Conservation (phyloP, 768 basidiomycete genomes). For the Mycena crocata region DNA sequence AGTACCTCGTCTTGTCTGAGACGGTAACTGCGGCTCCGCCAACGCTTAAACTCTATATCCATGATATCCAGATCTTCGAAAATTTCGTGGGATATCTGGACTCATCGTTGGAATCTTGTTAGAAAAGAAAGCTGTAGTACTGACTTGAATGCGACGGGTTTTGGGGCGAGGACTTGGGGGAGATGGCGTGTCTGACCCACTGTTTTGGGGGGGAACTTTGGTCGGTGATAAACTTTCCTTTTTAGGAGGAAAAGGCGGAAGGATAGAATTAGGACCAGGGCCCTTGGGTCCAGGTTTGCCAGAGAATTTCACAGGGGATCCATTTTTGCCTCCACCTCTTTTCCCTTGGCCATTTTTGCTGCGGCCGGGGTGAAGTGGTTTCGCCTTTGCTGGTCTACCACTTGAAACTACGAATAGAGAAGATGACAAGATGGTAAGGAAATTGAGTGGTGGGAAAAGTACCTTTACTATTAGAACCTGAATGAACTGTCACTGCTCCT, state of each 20-base stretch:
- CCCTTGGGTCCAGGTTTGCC: constrained; percentile 2
- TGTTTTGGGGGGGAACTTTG: not conserved
- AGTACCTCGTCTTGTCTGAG: not conserved
- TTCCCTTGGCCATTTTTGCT: not conserved
- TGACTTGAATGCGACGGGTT: no score
- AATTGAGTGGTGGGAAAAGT: not conserved
- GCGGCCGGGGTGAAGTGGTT: not conserved
- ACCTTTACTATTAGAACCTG: not conserved
- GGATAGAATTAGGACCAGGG: not conserved
- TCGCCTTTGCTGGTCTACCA: not conserved
- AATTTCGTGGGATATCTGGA: not conserved
- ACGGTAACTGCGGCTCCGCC: not conserved
- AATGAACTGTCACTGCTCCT: not conserved
- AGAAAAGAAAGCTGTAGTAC: not conserved
- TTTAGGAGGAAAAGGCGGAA: not conserved
- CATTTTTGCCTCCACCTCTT: no score
- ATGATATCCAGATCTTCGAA: constrained; percentile 1
- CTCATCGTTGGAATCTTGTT: not conserved
- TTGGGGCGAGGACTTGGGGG: no score
- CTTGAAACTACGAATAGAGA: not conserved
- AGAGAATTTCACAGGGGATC: constrained; percentile 4
- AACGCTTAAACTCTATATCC: constrained; percentile 1
- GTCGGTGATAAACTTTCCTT: not conserved
- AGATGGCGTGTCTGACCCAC: not conserved
- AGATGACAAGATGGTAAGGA: not conserved